Percentiles rank a stretch among this genome's conserved stretches.
These are phyloP conservation scores for Sarcodon sp. DNA, from an alignment of 768 basidiomycete genomes.

Conservation along the genomic window DNA sequence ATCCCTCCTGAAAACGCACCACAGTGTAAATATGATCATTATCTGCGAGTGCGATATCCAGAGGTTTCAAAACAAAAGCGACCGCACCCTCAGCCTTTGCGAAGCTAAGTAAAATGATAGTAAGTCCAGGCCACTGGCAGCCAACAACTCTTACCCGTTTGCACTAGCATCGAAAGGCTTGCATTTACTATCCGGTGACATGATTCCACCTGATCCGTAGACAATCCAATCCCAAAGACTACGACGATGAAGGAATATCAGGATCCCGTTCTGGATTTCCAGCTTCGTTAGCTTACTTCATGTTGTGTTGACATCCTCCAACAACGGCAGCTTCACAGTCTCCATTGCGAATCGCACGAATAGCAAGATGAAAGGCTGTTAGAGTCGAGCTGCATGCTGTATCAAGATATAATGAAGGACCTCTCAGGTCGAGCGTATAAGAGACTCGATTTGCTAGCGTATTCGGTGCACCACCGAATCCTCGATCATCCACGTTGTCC, in stretches of 20 bases:
- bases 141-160: slow-evolving; percentile 21
- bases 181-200: slow-evolving; percentile 28
- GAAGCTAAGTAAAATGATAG: slow-evolving; percentile 16
- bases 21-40: slow-evolving; percentile 28
- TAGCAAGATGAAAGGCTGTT: slow-evolving; percentile 32
- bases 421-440: slow-evolving; percentile 27
- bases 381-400: slow-evolving; percentile 37
- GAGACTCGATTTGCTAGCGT: slow-evolving; percentile 26
- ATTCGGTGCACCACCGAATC: not conserved
- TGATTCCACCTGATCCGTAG: slow-evolving; percentile 24
- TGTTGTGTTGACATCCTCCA: slow-evolving; percentile 28
- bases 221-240: slow-evolving; percentile 22
- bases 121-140: not conserved
- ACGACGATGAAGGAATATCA: not conserved
- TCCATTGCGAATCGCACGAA: slow-evolving; percentile 27
- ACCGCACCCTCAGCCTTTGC: slow-evolving; percentile 24
- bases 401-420: slow-evolving; percentile 37
- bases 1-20: slow-evolving; percentile 10
- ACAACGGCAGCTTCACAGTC: slow-evolving; percentile 38
- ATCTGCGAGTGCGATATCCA: slow-evolving; percentile 24
- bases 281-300: not conserved
- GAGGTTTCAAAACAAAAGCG: slow-evolving; percentile 26
- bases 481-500: not conserved
- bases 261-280: too few species aligned
- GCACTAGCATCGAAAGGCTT: slow-evolving; percentile 31